These are phyloP conservation scores for Calonectria henricotiae DNA, from an alignment of 2,329 filamentous ascomycete genomes.

Conservation along the genomic window DNA sequence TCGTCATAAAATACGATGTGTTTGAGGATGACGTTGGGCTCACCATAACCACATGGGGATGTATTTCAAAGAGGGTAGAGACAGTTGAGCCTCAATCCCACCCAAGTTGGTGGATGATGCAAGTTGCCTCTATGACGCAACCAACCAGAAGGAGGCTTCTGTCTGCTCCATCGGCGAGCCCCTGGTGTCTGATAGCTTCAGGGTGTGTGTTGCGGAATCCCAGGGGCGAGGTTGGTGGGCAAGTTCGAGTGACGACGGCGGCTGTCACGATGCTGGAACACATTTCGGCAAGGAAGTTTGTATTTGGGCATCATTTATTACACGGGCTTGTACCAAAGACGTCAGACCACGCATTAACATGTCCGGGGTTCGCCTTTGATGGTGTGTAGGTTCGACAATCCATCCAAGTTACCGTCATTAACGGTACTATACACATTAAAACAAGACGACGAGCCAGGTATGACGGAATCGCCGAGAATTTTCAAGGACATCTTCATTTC, in stretches of 20 bases:
- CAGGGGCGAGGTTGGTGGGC: constrained; percentile 11
- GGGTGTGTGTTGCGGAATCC: background rate
- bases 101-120: constrained; percentile 46
- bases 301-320: constrained; percentile 29
- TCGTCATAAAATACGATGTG: constrained; percentile 39
- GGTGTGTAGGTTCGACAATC: constrained; percentile 9
- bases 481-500: constrained; percentile 40
- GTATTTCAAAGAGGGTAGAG: too few species aligned
- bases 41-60: constrained; percentile 4
- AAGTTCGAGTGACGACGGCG: constrained; percentile 17
- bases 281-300: background rate
- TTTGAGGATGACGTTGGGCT: constrained; percentile 18
- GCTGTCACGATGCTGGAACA: background rate
- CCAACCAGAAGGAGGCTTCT: constrained; percentile 32
- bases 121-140: constrained; percentile 41
- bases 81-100: too few species aligned
- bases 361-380: constrained; percentile 24
- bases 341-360: constrained; percentile 45
- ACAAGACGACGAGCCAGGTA: constrained; percentile 28
- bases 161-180: constrained; percentile 20
- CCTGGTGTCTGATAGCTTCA: background rate
- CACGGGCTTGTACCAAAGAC: constrained; percentile 39
- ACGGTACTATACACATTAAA: constrained; percentile 26
- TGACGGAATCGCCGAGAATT: constrained; percentile 40
- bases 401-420: constrained; percentile 29